Base-by-base conservation (phyloP, 208 protist genomes). In the Strigomonas oncopelti region DNA sequence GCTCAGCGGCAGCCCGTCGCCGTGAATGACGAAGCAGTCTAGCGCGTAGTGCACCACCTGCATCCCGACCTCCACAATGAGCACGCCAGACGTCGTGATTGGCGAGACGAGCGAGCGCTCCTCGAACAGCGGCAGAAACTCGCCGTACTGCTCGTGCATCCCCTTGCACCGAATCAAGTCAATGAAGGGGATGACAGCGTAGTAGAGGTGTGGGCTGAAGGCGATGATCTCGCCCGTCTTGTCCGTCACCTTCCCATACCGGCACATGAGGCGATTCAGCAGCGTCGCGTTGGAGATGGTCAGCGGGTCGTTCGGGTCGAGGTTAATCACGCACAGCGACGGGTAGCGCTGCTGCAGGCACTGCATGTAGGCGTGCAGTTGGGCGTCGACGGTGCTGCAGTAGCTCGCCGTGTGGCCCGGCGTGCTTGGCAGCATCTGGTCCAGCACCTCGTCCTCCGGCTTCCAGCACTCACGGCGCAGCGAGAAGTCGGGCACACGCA, bases 41-140 rank as follows among this genome's bases (percentile, higher is more conserved):
- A 96, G 74, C 5, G 91, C 88, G 70, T 92, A 96, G 75, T 94
- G 77, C 51, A 81, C 85, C 65, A 94, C 88, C 68, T 96, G 87
- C 61, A 94, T 85, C 28, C 91, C 91, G 22, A 96, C 75, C 76
- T 94, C 88, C 18, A 94, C 71, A 28, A 96, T 80, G 53, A 93
- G 83, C 18, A 93, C 68, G 3, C 91, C 91, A 29, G 75, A 72
- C 11, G 72, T 71, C 8, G 71, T 75, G 58, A 92, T 78, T 31
- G 83, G 81, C 7, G 67, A 56, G 18, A 53, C 60, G 46, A 65
- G 16, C 0, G 57, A 24, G 46, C 46, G 32, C 45, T 81, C 68
- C 28, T 61, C 61, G 34, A 69, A 52, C 45, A 28, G 51, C 8
- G 54, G 57, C 63, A 59, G 59, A 22, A 22, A 36, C 18, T 51